Base-by-base conservation (phyloP, 768 basidiomycete species). In the Gautieria morchelliformis region DNA sequence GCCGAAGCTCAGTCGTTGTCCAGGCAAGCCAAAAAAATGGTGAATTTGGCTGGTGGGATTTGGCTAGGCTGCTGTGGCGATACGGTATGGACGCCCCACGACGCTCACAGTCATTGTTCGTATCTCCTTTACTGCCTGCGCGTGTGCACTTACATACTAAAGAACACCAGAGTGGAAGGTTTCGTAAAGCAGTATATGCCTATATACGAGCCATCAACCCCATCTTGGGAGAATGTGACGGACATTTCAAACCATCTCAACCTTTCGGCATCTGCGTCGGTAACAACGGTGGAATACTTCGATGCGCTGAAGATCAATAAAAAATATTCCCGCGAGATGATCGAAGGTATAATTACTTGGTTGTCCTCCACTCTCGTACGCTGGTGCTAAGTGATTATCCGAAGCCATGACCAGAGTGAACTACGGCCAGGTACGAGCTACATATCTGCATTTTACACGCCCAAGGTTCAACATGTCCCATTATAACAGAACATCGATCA, bases 361-460 rank as follows among this genome's bases (percentile, higher is more conserved):
- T 14, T 37, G 14, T 37, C 10, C 35, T 14, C 35, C 35, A 37
- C 8, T 37, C 35, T 9, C 56, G 5, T 11, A 41, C 17, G 1
- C 37, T 2, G 24, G 11, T n/a, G 20, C 22, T 17, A 22, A 47
- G n/a, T 48, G 11, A 19, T 37, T 24, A 17, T 15, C 22, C 2
- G 14, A 45, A 53, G 87, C 82, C 4, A 81, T 85, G 2, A 88
- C 89, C 8, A 78, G 91, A 40, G 88, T 90, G 41, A 93, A 92
- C 67, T 93, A 93, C 64, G 86, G 85, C 51, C 85, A 87, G 74
- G 84, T 85, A 57, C 22, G 32, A 17, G 30, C 58, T 45, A 5
- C 53, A 35, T 4, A 52, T 32, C 52, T 40, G 40, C 27, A 17
- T 33, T 10, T 30, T 30, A 24, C 37, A n/a, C 5, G 24, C 12